A percentile compares a stretch with the other conserved stretches of the same genome.
phyloP scores from a whole-genome alignment of 1,284 basidiomycete species.

The Apiotrichum sp. region DNA sequence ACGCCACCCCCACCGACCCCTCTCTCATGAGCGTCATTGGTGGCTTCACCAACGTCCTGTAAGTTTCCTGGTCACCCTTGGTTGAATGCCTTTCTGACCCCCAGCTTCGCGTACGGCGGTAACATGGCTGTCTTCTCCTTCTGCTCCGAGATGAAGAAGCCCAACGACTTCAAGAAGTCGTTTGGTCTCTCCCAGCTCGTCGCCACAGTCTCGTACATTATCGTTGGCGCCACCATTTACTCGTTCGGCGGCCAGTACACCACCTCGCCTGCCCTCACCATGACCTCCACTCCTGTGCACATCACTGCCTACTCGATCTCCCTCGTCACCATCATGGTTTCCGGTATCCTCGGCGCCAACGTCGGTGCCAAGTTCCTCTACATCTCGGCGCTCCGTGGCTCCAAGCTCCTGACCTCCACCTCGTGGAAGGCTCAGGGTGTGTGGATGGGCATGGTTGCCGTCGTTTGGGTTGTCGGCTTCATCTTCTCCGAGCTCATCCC shows the following conservation, averaged over 20 bases:
- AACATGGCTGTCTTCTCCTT: constrained; percentile 40
- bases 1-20: constrained; percentile 27
- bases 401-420: constrained; percentile 30
- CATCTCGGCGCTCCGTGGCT: constrained; percentile 30
- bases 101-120: constrained; percentile 34
- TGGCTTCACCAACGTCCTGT: constrained; percentile 34
- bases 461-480: constrained; percentile 39
- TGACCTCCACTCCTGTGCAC: constrained; percentile 28
- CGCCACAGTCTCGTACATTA: constrained; percentile 27
- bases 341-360: constrained; percentile 36
- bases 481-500: constrained; percentile 38
- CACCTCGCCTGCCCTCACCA: constrained; percentile 37
- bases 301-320: constrained; percentile 36
- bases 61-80: no score
- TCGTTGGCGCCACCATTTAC: constrained; percentile 35
- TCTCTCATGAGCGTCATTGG: constrained; percentile 32
- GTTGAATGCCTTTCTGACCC: no score
- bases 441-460: constrained; percentile 35
- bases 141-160: constrained; percentile 39
- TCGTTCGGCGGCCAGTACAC: constrained; percentile 38
- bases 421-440: constrained; percentile 24
- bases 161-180: constrained; percentile 42
- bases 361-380: constrained; percentile 42
- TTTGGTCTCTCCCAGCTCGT: constrained; percentile 34
- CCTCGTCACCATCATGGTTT: constrained; percentile 39